phyloP scores from a whole-genome alignment of 2,329 filamentous ascomycete species.

The Scytalidium sp. region DNA sequence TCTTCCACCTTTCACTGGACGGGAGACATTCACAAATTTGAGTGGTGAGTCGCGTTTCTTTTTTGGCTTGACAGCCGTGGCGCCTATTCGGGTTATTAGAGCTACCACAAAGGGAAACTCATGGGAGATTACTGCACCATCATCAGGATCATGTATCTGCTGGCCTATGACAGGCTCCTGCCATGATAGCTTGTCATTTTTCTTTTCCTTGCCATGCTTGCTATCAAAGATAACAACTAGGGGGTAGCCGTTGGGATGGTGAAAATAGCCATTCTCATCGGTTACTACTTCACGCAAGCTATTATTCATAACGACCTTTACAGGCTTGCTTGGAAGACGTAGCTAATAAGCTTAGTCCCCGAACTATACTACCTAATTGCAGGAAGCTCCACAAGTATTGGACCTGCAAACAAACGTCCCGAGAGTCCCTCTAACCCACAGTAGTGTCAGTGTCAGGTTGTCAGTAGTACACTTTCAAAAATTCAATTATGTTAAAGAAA shows the following conservation, averaged over 20 bases:
- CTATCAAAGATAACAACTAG: constrained; percentile 7
- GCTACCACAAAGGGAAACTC: background rate
- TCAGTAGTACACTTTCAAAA: too few relatives aligned
- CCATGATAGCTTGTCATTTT: constrained; percentile 1
- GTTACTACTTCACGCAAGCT: background rate
- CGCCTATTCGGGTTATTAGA: background rate
- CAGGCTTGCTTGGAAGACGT: background rate
- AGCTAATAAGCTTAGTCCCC: too few relatives aligned
- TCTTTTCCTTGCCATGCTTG: constrained; percentile 1
- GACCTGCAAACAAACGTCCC: too few relatives aligned
- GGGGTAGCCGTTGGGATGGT: constrained; percentile 1
- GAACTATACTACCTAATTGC: too few relatives aligned
- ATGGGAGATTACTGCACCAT: background rate
- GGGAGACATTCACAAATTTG: background rate
- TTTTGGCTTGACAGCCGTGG: background rate
- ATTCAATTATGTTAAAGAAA: too few relatives aligned
- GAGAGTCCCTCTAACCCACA: too few relatives aligned
- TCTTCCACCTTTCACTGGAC: background rate
- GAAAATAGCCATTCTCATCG: constrained; percentile 6
- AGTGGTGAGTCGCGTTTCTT: background rate
- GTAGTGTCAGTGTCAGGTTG: too few relatives aligned
- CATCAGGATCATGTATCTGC: background rate
- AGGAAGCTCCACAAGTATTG: too few relatives aligned
- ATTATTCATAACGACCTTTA: constrained; percentile 1
- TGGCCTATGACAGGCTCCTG: constrained; percentile 3